Evolutionary conservation across 352 stramenopile genomes (phyloP), one percentile per base, ranked within the genome.

Genomic region (Phytophthora sp.): DNA sequence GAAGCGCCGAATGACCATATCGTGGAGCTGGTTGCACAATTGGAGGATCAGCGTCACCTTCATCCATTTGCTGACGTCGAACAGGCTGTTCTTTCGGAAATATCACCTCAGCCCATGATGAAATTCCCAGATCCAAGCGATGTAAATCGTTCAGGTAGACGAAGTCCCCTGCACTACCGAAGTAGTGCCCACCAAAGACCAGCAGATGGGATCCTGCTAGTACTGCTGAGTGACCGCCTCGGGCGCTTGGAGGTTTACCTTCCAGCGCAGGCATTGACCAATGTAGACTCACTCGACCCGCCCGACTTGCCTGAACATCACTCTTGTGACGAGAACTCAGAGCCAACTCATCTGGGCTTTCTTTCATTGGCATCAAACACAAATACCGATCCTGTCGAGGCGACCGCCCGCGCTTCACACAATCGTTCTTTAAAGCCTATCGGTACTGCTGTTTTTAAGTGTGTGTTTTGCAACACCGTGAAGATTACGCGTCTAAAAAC

Each of bases 101-200:
- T 20, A 81, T 62, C 54, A 93, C 77, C 68, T 91, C 80, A 20
- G 76, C 67, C 86, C 86, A 94, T 15, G 79, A 78, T 33, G 90
- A 93, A 9, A 77, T 92, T 56, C 84, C 76, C 12, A 96, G 74
- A 75, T 98, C 89, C 27, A 98, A 74, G 0, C 90, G 79, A 62
- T 94, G 86, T n/a, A 91, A 73, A 59, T 98, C 92, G 57, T 97
- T 96, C 21, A 97, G 70, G 75, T 98, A 98, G 38, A 86, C 80
- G 61, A 98, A 98, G 12, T 63, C 67, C 21, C 87, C 85, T 9
- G 90, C 77, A 59, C 85, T 88, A 27, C 90, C 83, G 69, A 97
- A 97, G 74, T 84, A 96, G 57, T 95, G 86, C 1, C 91, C 91
- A 21, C 92, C 92, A 69, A 98, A 98, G 26, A 98, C 63, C 21